Conservation (phyloP, 768 basidiomycete genomes). For the Multifurca ochricompacta region DNA sequence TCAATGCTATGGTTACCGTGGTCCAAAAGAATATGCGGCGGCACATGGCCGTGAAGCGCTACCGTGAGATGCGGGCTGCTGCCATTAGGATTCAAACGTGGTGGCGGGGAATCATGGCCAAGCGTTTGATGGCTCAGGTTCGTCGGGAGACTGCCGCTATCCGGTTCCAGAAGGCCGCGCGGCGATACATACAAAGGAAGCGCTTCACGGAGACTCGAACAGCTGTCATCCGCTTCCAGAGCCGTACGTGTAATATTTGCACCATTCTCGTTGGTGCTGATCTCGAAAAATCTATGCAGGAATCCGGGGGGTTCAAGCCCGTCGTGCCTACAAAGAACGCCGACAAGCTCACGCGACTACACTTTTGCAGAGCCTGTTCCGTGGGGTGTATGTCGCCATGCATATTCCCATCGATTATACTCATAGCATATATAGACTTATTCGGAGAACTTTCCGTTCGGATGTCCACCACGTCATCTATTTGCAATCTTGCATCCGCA, state of each 20-base stretch:
- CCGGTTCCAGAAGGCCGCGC: constrained; percentile 63
- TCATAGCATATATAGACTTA: constrained; percentile 34
- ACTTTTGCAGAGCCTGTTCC: constrained; percentile 71
- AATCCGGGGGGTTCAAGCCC: constrained; percentile 66
- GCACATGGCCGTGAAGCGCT: constrained; percentile 74
- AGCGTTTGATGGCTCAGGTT: constrained; percentile 58
- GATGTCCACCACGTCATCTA: constrained; percentile 72
- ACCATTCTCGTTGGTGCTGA: constrained; percentile 7
- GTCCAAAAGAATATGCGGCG: constrained; percentile 97
- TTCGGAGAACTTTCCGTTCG: constrained; percentile 44
- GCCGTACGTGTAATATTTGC: constrained; percentile 52
- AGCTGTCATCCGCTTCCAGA: constrained; percentile 69
- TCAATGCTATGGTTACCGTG: constrained; percentile 87
- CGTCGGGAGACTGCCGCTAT: constrained; percentile 68
- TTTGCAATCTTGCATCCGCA: constrained; percentile 87
- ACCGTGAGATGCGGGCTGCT: constrained; percentile 57
- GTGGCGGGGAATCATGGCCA: constrained; percentile 87
- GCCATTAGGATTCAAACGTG: constrained; percentile 87
- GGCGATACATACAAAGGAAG: constrained; percentile 68
- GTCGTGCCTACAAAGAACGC: constrained; percentile 49
- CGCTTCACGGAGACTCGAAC: constrained; percentile 55
- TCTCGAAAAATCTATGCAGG: constrained; percentile 34
- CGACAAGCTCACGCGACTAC: constrained; percentile 56
- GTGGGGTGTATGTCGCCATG: constrained; percentile 69
- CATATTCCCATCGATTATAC: not conserved